Evolutionary conservation across 2,329 filamentous ascomycete genomes (phyloP), one percentile per base, ranked within the genome.

Genomic region (Botrytis sinoallii): DNA sequence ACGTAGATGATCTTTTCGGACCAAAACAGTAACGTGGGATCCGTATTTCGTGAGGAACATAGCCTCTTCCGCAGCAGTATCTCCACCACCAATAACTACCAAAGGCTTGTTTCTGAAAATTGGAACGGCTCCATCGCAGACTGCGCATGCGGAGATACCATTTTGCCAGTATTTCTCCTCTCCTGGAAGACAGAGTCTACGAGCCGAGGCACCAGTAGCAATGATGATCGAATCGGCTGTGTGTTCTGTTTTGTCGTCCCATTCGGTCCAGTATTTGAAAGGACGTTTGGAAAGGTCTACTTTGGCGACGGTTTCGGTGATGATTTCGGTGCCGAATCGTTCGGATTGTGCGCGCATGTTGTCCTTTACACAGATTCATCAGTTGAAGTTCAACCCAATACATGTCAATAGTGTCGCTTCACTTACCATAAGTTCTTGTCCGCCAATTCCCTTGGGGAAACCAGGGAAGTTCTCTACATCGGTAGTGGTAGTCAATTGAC

Each of bases 381-480:
- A 72, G 40, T 32, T 16, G 10, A 4, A 32, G 22, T 29, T 18
- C 61, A 22, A 44, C 10, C 16, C 20, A 22, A 32, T 10, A 18
- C 20, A n/a, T 48, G 35, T 20, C 29, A 44, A 40, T 16, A 52
- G 20, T 40, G 40, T 32, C 4, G 25, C 67, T 44, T 29, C 73
- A 78, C 79, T 42, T 73, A 79, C 79, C 96, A 99, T 99, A 78
- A 99, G 86, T 81, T 94, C 92, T 73, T 88, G 85, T 78, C 96
- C 96, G 84, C 94, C 92, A 82, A 99, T 94, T 76, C 92, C 93
- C 79, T 93, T 89, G 80, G 93, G 92, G 86, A 98, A 99, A 66
- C 96, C 96, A 40, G 96, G 96, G 85, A 92, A 99, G 88, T 99
- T 99, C 87, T 99, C 96, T 75, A 99, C 91, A 79, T 99, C 97